Percentiles rank a stretch among this genome's conserved stretches.
phyloP scores from a whole-genome alignment of 306 rosid species.

The Arachis hypogaea region DNA sequence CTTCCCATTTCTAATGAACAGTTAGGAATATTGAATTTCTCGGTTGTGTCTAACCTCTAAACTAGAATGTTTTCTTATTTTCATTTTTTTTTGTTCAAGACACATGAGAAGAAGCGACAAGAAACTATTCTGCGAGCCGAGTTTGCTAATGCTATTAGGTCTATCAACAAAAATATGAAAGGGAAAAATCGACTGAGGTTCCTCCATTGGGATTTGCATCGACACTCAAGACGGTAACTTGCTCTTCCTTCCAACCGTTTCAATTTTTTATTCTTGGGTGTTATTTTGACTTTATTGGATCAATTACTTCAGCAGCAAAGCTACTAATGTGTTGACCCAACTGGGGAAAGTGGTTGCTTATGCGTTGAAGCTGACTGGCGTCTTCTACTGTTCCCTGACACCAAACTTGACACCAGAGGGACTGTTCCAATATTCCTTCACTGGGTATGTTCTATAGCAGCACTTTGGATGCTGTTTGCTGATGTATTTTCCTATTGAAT shows the following conservation, averaged over 20 bases:
- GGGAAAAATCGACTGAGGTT: conserved; percentile 67
- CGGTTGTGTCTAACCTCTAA: conserved; percentile 9
- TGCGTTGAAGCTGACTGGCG: conserved; percentile 64
- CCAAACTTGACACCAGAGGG: no score
- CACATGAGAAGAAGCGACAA: no score
- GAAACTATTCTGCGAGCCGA: conserved; percentile 30
- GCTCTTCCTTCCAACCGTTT: no score
- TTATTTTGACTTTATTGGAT: no score
- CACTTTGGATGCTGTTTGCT: no score
- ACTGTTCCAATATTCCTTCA: no score
- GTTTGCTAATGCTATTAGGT: conserved; percentile 81
- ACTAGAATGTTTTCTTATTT: conserved; percentile 30
- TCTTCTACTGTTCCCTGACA: no score
- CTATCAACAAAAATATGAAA: conserved; percentile 59
- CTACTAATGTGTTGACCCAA: conserved; percentile 73
- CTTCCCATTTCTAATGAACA: conserved; percentile 23
- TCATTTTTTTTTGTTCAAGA: conserved; percentile 10
- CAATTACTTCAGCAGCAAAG: conserved; percentile 49
- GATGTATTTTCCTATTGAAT: no score
- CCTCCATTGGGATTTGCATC: conserved; percentile 84
- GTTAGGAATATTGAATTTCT: conserved; percentile 9
- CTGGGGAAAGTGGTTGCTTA: conserved; percentile 73
- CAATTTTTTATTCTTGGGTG: no score
- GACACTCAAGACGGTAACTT: no score
- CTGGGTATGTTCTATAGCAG: no score